Evolutionary conservation across 495 filamentous ascomycete genomes (phyloP).

Genomic region (Bathelium albidoporum): DNA sequence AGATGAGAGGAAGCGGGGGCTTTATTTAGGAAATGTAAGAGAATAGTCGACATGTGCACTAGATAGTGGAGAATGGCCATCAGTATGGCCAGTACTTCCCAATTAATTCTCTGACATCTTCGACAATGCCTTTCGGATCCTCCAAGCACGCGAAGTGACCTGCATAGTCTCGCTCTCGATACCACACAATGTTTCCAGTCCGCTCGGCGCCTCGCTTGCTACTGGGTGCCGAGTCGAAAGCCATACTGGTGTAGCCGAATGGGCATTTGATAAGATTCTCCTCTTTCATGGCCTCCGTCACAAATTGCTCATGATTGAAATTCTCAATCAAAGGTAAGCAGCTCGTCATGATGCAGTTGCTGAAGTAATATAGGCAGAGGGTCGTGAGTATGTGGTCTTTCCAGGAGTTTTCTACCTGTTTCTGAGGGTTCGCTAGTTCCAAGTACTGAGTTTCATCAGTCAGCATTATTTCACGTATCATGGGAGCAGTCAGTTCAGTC

Average conservation of each 20-base stretch:
- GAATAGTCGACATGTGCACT: not conserved
- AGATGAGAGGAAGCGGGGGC: not conserved
- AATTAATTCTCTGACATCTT: conserved; percentile 14
- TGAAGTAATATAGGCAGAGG: conserved; percentile 22
- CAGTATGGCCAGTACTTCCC: conserved; percentile 11
- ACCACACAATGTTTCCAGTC: conserved; percentile 23
- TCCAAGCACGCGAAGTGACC: conserved; percentile 18
- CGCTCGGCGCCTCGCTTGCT: conserved; percentile 13
- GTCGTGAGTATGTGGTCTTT: conserved; percentile 18
- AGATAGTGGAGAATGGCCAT: not conserved
- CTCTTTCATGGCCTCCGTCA: conserved; percentile 12
- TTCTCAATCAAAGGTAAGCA: conserved; percentile 22
- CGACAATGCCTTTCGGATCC: conserved; percentile 14
- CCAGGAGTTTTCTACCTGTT: conserved; percentile 8
- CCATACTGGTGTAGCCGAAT: conserved; percentile 18
- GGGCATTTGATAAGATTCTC: conserved; percentile 18
- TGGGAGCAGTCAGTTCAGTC: not conserved
- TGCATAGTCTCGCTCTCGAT: conserved; percentile 11
- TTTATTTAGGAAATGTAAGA: not conserved
- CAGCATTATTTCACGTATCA: not conserved
- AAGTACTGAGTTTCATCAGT: conserved; percentile 16
- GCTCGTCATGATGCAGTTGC: conserved; percentile 14
- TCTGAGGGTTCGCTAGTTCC: conserved; percentile 17
- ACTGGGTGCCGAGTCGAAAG: conserved; percentile 15
- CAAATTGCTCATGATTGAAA: conserved; percentile 18